Evolutionary conservation across 2,329 filamentous ascomycete species (phyloP).

Genomic region (Stachybotrys elegans): DNA sequence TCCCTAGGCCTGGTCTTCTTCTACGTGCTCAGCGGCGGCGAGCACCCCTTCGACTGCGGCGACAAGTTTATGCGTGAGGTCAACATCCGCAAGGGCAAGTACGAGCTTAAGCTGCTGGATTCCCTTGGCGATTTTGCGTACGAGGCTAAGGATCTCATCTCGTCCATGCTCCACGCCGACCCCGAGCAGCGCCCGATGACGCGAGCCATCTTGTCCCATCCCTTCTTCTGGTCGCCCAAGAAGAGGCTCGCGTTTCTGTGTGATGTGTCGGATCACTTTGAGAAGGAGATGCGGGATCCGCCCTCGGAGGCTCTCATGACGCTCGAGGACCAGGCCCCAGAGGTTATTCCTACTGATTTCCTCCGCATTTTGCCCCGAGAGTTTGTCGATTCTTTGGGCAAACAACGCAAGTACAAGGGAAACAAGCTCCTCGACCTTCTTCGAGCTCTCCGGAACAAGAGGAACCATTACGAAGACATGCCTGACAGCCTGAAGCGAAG

Average conservation of each 20-base stretch:
- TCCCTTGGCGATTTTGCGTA: constrained; percentile 76
- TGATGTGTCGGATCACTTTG: constrained; percentile 93
- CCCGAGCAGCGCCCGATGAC: constrained; percentile 63
- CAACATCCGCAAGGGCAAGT: constrained; percentile 90
- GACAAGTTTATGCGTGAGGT: constrained; percentile 94
- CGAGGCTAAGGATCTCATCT: constrained; percentile 83
- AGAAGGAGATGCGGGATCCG: constrained; percentile 83
- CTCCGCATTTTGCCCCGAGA: constrained; percentile 67
- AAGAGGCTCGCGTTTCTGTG: constrained; percentile 91
- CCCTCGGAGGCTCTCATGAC: constrained; percentile 62
- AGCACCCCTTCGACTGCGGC: constrained; percentile 90
- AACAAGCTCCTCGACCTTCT: constrained; percentile 78
- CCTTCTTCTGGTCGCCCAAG: constrained; percentile 93
- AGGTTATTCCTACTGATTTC: constrained; percentile 68
- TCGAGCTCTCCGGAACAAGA: constrained; percentile 88
- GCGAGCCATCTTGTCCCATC: constrained; percentile 78
- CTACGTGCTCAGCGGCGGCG: constrained; percentile 91
- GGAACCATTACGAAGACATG: constrained; percentile 98
- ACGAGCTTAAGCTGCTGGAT: constrained; percentile 65
- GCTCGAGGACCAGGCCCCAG: constrained; percentile 48
- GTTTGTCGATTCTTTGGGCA: constrained; percentile 85
- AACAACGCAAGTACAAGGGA: constrained; percentile 92
- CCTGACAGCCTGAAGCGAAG: constrained; percentile 64
- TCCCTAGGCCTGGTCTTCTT: constrained; percentile 97
- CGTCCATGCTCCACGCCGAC: constrained; percentile 63